phyloP scores from a whole-genome alignment of 2,329 filamentous ascomycete species.

The Trichoderma cornu-damae region DNA sequence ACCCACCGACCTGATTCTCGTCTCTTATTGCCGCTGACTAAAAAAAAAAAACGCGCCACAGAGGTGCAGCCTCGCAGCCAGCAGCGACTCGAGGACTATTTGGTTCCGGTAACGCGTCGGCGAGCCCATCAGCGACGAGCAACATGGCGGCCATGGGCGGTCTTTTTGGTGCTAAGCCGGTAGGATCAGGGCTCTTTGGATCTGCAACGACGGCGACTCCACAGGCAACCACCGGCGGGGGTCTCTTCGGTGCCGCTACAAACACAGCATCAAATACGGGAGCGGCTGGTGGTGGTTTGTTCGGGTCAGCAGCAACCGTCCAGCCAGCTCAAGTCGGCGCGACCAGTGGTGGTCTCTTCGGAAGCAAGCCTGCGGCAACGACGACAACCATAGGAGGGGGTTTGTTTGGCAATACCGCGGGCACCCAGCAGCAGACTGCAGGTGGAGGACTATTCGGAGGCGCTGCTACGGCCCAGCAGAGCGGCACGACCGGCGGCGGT shows the following conservation, averaged over 20 bases:
- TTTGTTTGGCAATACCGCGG: slow-evolving; percentile 31
- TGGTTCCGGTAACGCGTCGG: slow-evolving; percentile 29
- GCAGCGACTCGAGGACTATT: slow-evolving; percentile 36
- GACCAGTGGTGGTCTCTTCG: slow-evolving; percentile 17
- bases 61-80: slow-evolving; percentile 30
- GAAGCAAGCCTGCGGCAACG: slow-evolving; percentile 13
- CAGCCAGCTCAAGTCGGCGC: slow-evolving; percentile 7
- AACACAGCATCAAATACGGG: slow-evolving; percentile 15
- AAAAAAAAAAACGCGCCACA: slow-evolving; percentile 21
- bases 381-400: slow-evolving; percentile 21
- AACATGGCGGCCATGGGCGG: slow-evolving; percentile 36
- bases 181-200: slow-evolving; percentile 30
- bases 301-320: slow-evolving; percentile 26
- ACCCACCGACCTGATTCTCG: not conserved
- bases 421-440: slow-evolving; percentile 27
- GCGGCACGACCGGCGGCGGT: slow-evolving; percentile 21
- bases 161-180: slow-evolving; percentile 33
- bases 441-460: slow-evolving; percentile 32
- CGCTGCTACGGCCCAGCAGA: slow-evolving; percentile 24
- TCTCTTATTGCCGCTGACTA: slow-evolving; percentile 5
- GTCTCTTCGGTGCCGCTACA: slow-evolving; percentile 23
- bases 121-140: slow-evolving; percentile 28
- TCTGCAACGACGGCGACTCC: slow-evolving; percentile 26
- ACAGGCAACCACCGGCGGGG: slow-evolving; percentile 21
- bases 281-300: slow-evolving; percentile 28